phyloP scores from a whole-genome alignment of 306 rosid genomes.

The Ormosia emarginata region DNA sequence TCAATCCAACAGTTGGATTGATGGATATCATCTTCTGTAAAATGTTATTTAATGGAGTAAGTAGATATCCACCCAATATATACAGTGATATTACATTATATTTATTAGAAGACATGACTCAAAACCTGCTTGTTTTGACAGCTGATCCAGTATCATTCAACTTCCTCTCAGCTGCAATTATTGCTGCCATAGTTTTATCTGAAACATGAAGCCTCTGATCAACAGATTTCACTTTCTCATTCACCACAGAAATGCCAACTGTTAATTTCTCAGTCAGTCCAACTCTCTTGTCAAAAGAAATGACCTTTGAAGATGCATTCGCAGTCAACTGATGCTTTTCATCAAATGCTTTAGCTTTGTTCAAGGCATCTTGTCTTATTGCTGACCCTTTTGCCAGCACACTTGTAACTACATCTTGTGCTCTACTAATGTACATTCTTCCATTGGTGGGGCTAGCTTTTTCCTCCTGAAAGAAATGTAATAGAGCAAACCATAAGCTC shows the following conservation, averaged over 20 bases:
- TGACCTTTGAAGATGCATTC: conserved; percentile 62
- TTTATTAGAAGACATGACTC: background rate
- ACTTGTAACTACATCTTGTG: conserved; percentile 61
- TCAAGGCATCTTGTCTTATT: conserved; percentile 63
- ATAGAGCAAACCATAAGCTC: background rate
- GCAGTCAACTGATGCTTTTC: conserved; percentile 61
- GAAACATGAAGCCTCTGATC: conserved; percentile 70
- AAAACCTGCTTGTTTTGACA: conserved; percentile 90
- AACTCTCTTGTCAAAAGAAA: conserved; percentile 61
- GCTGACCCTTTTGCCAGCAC: conserved; percentile 71
- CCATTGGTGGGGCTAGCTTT: conserved; percentile 35
- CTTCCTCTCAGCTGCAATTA: conserved; percentile 71
- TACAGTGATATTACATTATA: background rate
- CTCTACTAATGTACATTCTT: conserved; percentile 51
- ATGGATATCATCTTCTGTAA: background rate
- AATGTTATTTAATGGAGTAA: background rate
- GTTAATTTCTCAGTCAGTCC: conserved; percentile 62
- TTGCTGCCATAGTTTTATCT: conserved; percentile 67
- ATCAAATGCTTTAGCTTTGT: conserved; percentile 74
- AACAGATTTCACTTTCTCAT: conserved; percentile 64
- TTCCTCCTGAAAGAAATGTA: conserved; percentile 32
- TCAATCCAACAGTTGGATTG: background rate
- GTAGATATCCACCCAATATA: background rate
- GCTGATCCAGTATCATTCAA: conserved; percentile 88
- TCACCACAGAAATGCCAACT: conserved; percentile 60